A percentile compares a stretch with the other conserved stretches of the same genome.
phyloP scores from a whole-genome alignment of 1,139 yeast species.

The Meyerozyma guilliermondii region DNA sequence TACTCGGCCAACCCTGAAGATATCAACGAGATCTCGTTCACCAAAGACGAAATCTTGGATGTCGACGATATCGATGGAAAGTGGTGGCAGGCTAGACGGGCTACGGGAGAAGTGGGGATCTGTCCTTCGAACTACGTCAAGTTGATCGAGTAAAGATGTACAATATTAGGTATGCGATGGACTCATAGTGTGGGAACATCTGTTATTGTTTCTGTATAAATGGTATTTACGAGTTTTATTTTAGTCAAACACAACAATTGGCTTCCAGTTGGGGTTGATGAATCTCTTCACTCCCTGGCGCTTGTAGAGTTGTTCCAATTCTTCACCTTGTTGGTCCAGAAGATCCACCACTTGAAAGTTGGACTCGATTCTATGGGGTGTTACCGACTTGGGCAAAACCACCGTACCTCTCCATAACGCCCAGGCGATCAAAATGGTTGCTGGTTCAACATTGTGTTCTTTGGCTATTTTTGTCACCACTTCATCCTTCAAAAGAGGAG shows the following conservation, averaged over 20 bases:
- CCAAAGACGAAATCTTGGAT: conserved; percentile 83
- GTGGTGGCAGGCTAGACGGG: conserved; percentile 97
- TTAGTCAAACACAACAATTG: conserved; percentile 10
- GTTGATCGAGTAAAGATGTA: conserved; percentile 37
- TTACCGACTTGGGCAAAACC: conserved; percentile 73
- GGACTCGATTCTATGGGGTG: conserved; percentile 51
- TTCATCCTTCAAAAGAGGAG: conserved; percentile 55
- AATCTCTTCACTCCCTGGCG: conserved; percentile 13
- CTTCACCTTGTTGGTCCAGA: conserved; percentile 37
- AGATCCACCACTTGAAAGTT: conserved; percentile 53
- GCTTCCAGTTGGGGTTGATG: conserved; percentile 13
- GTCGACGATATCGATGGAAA: conserved; percentile 93
- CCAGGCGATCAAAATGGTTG: conserved; percentile 67
- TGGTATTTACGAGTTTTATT: conserved; percentile 1
- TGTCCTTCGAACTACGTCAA: conserved; percentile 95
- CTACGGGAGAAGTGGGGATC: conserved; percentile 90
- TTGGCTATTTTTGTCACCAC: conserved; percentile 49
- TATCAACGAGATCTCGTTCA: conserved; percentile 86
- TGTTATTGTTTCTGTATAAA: not conserved
- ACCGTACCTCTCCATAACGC: conserved; percentile 64
- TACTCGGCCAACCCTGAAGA: conserved; percentile 94
- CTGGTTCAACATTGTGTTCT: conserved; percentile 50
- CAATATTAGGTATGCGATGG: not conserved
- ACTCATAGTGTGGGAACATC: not conserved
- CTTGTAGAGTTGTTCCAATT: conserved; percentile 11